Conservation (phyloP, 352 stramenopile species). For the Phytophthora citrophthora region DNA sequence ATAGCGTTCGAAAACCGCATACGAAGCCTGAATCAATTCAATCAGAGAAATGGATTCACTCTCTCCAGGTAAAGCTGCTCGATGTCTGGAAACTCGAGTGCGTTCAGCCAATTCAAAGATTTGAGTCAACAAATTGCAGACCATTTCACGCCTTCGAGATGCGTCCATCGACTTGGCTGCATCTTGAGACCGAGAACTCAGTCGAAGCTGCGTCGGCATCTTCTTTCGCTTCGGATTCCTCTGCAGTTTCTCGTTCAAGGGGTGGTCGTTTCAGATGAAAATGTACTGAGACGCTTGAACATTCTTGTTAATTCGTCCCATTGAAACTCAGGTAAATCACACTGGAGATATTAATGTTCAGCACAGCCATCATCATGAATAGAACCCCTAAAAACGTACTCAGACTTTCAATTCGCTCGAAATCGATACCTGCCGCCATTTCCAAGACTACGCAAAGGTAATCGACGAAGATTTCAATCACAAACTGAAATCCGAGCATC, state of each 20-base stretch:
- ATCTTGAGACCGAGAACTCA: constrained; percentile 1
- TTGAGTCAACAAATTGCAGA: constrained; percentile 52
- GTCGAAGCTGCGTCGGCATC: constrained; percentile 13
- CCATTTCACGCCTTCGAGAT: constrained; percentile 22
- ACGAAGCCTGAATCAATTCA: constrained; percentile 69
- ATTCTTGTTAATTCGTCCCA: not conserved
- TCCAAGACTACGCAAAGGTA: constrained; percentile 39
- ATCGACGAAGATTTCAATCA: constrained; percentile 33
- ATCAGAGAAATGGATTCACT: constrained; percentile 52
- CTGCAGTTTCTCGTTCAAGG: constrained; percentile 26
- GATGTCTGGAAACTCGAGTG: constrained; percentile 18
- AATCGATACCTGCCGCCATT: constrained; percentile 35
- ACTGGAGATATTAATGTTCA: constrained; percentile 44
- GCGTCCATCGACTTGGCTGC: not conserved
- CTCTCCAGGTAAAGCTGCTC: not conserved
- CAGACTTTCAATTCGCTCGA: constrained; percentile 29
- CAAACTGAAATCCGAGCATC: constrained; percentile 31
- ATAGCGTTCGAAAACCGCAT: constrained; percentile 56
- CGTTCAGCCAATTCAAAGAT: constrained; percentile 51
- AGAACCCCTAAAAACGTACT: constrained; percentile 31
- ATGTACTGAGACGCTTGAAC: not conserved
- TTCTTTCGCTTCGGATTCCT: not conserved
- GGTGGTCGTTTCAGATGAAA: constrained; percentile 22
- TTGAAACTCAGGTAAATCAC: constrained; percentile 20
- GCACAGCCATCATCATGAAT: constrained; percentile 32